Evolutionary conservation across 768 basidiomycete species (phyloP).

Genomic region (Lentinula guzmanii): DNA sequence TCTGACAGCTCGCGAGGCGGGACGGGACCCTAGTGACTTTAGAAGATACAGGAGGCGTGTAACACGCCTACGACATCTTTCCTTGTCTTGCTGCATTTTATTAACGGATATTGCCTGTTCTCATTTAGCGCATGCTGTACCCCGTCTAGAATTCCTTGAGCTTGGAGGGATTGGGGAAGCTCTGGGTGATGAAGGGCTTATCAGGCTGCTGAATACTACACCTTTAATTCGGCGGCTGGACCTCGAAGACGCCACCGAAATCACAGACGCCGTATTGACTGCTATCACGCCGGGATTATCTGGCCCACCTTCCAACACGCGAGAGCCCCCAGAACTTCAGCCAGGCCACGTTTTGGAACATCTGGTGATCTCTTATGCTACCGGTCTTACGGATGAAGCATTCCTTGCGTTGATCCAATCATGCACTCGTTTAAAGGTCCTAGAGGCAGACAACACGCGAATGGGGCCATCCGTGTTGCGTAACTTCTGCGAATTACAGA

Average conservation of each 20-base stretch:
- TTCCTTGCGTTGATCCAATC: slow-evolving; percentile 56
- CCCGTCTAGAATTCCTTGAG: slow-evolving; percentile 72
- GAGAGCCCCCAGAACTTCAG: slow-evolving; percentile 10
- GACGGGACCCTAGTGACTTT: slow-evolving; percentile 48
- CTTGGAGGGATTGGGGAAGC: slow-evolving; percentile 68
- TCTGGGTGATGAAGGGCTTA: slow-evolving; percentile 67
- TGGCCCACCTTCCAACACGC: not conserved
- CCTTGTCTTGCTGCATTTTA: slow-evolving; percentile 61
- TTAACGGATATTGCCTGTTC: slow-evolving; percentile 74
- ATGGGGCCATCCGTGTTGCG: slow-evolving; percentile 54
- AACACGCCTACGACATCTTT: slow-evolving; percentile 68
- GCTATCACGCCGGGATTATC: slow-evolving; percentile 47
- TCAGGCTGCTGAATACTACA: slow-evolving; percentile 62
- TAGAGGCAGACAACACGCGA: slow-evolving; percentile 81
- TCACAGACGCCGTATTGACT: slow-evolving; percentile 68
- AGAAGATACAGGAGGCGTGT: slow-evolving; percentile 51
- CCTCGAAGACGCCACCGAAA: slow-evolving; percentile 74
- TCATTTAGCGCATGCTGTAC: slow-evolving; percentile 64
- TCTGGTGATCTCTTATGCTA: slow-evolving; percentile 63
- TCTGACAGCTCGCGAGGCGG: slow-evolving; percentile 58
- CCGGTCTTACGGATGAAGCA: slow-evolving; percentile 57
- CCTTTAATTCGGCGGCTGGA: slow-evolving; percentile 73
- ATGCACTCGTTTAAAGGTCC: slow-evolving; percentile 54
- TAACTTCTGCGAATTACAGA: slow-evolving; percentile 58
- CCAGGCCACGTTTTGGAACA: slow-evolving; percentile 70